phyloP scores from a whole-genome alignment of 2,329 filamentous ascomycete genomes.

The Diplocarpon rosae region DNA sequence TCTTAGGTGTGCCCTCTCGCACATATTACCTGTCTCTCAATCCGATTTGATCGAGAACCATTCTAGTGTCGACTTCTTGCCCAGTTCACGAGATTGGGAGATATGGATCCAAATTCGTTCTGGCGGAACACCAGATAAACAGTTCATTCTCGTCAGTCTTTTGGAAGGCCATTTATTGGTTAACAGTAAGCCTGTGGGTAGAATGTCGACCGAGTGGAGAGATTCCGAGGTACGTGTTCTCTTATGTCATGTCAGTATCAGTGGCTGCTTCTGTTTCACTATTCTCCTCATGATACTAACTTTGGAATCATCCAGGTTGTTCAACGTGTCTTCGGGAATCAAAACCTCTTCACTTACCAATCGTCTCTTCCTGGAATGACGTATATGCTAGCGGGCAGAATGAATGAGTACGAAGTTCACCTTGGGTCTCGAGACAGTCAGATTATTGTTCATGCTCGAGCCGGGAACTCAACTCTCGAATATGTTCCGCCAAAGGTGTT shows the following conservation, averaged over 20 bases:
- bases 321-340: constrained; percentile 41
- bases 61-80: constrained; percentile 20
- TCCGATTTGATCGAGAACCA: constrained; percentile 10
- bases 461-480: constrained; percentile 23
- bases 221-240: constrained; percentile 8
- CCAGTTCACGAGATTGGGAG: constrained; percentile 18
- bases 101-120: constrained; percentile 27
- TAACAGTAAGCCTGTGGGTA: constrained; percentile 37
- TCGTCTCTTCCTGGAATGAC: constrained; percentile 43
- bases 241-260: too few relatives aligned
- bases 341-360: constrained; percentile 39
- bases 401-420: constrained; percentile 38
- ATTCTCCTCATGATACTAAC: too few relatives aligned
- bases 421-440: constrained; percentile 35
- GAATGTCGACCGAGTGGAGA: constrained; percentile 39
- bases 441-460: constrained; percentile 35
- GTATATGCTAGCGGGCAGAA: constrained; percentile 30
- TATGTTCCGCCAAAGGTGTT: constrained; percentile 29
- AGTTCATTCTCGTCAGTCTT: constrained; percentile 31
- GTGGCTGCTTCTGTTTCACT: too few relatives aligned
- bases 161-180: constrained; percentile 38
- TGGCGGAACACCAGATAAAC: constrained; percentile 16
- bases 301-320: constrained; percentile 26
- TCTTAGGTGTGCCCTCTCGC: constrained; percentile 29
- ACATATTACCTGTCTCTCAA: constrained; percentile 33